Percentiles rank a stretch among this genome's conserved stretches.
These are phyloP conservation scores for Oleoguttula mirabilis DNA, from an alignment of 495 filamentous ascomycete species.

Conservation along the genomic window DNA sequence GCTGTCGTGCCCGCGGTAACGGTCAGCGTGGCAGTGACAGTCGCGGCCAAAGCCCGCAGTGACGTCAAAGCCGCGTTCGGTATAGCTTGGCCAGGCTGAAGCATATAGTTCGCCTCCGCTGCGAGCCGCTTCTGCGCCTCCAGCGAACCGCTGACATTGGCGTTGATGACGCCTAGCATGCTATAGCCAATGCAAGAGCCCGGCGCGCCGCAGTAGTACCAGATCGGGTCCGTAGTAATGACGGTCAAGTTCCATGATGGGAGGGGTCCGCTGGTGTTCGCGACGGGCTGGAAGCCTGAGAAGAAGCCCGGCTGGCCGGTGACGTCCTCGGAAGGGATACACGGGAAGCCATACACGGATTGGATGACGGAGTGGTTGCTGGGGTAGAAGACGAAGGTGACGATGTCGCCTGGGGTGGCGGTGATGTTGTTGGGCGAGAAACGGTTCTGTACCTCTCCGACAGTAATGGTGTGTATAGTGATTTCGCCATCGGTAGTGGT, in stretches of 20 bases:
- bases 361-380: conserved; percentile 46
- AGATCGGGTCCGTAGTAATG: conserved; percentile 47
- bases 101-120: conserved; percentile 24
- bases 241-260: conserved; percentile 38
- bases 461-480: conserved; percentile 20
- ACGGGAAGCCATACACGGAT: conserved; percentile 42
- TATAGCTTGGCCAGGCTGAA: conserved; percentile 33
- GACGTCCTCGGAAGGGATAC: conserved; percentile 45
- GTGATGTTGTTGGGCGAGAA: conserved; percentile 19
- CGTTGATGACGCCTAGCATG: conserved; percentile 40
- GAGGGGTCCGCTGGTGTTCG: neutral
- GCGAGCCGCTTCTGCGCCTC: conserved; percentile 24
- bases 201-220: conserved; percentile 48
- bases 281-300: conserved; percentile 2
- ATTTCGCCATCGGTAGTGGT: neutral
- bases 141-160: conserved; percentile 26
- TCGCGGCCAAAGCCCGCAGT: conserved; percentile 11
- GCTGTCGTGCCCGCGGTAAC: conserved; percentile 8
- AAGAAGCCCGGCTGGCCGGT: conserved; percentile 3
- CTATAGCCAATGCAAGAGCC: conserved; percentile 29
- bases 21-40: conserved; percentile 14
- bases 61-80: conserved; percentile 21
- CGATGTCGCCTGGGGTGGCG: conserved; percentile 25
- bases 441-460: conserved; percentile 16
- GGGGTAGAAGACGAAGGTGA: conserved; percentile 48